Conservation (phyloP, 2,329 filamentous ascomycete species). For the Colletotrichum euphorbiae region DNA sequence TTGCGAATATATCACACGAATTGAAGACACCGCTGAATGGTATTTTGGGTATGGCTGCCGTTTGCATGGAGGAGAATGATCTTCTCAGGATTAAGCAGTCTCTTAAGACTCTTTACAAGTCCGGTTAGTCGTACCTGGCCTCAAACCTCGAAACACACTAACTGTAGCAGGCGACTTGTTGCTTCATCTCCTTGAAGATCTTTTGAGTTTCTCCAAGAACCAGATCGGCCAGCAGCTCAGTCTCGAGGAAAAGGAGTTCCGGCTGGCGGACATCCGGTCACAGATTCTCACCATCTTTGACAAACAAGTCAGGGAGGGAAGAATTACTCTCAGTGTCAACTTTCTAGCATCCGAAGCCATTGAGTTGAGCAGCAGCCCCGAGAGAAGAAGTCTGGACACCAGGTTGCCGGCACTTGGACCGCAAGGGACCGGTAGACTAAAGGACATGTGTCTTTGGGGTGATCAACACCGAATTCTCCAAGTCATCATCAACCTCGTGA, state of each 20-base stretch:
- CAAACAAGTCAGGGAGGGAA: slow-evolving; percentile 85
- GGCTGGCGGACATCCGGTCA: slow-evolving; percentile 83
- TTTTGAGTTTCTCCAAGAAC: slow-evolving; percentile 94
- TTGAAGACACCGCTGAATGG: slow-evolving; percentile 96
- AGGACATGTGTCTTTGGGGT: slow-evolving; percentile 92
- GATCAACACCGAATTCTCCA: slow-evolving; percentile 92
- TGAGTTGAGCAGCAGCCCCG: slow-evolving; percentile 43
- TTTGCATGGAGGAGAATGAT: slow-evolving; percentile 93
- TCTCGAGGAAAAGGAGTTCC: slow-evolving; percentile 87
- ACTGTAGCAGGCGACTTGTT: slow-evolving; percentile 71
- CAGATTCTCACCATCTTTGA: slow-evolving; percentile 90
- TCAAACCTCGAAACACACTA: slow-evolving; percentile 4
- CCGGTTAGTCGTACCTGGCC: slow-evolving; percentile 54
- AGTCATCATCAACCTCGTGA: slow-evolving; percentile 93
- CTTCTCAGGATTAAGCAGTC: slow-evolving; percentile 82
- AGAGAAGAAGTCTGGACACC: slow-evolving; percentile 44
- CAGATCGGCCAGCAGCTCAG: slow-evolving; percentile 88
- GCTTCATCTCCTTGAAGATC: slow-evolving; percentile 86
- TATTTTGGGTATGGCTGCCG: slow-evolving; percentile 92
- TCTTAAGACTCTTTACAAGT: slow-evolving; percentile 89
- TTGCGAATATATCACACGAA: slow-evolving; percentile 91
- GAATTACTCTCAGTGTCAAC: slow-evolving; percentile 78
- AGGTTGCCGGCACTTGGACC: slow-evolving; percentile 71
- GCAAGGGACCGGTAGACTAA: slow-evolving; percentile 74
- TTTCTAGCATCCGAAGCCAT: slow-evolving; percentile 69